These are phyloP conservation scores for Tolypocladium paradoxum DNA, from an alignment of 2,329 filamentous ascomycete species.

Conservation along the genomic window DNA sequence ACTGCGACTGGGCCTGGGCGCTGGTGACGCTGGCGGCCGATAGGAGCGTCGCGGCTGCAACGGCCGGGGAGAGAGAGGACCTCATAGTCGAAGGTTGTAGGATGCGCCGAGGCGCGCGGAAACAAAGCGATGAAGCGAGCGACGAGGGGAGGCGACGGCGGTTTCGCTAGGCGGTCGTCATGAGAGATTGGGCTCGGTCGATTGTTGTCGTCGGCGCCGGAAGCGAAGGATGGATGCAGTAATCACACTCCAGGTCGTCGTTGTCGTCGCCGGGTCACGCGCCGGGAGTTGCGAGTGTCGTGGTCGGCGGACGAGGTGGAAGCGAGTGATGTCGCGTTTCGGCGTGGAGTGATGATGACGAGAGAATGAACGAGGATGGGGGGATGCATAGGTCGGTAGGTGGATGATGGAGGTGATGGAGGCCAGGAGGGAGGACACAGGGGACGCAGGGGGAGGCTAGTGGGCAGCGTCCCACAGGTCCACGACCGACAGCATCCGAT, in stretches of 20 bases:
- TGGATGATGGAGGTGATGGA: not conserved
- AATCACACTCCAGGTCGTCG: not conserved
- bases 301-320: not conserved
- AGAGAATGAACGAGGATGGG: not conserved
- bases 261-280: not conserved
- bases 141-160: not conserved
- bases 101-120: not conserved
- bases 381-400: no score
- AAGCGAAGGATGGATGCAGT: not conserved
- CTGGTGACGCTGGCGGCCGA: slow-evolving; percentile 1
- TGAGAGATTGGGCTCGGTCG: not conserved
- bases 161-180: not conserved
- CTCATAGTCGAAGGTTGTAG: slow-evolving; percentile 3
- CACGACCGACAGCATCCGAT: no score
- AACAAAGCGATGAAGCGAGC: not conserved
- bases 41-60: slow-evolving; percentile 3
- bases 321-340: not conserved
- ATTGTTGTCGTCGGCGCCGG: not conserved
- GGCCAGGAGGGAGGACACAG: not conserved
- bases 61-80: not conserved
- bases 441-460: not conserved
- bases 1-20: slow-evolving; percentile 5
- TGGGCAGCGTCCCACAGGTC: no score
- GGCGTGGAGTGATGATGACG: not conserved
- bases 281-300: not conserved